Evolutionary conservation across 2,329 filamentous ascomycete species (phyloP).

Genomic region (Didymosphaeria variabile): DNA sequence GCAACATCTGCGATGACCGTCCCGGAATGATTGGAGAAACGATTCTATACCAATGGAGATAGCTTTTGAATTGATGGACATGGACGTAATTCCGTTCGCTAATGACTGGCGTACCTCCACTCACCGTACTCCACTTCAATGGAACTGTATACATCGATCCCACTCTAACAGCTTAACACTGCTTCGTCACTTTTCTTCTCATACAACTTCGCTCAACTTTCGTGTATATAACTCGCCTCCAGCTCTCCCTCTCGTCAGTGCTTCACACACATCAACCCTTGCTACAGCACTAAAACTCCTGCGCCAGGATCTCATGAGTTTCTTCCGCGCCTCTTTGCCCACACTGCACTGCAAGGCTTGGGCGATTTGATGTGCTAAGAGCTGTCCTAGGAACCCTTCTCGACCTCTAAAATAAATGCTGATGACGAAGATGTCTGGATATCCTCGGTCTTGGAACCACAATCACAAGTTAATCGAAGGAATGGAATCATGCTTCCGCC

Average conservation of each 20-base stretch:
- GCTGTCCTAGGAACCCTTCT: too few species aligned
- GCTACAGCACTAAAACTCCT: not conserved
- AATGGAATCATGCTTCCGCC: too few species aligned
- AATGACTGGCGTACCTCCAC: not conserved
- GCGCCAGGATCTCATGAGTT: too few species aligned
- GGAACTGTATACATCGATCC: not conserved
- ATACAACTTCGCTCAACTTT: not conserved
- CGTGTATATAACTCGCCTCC: not conserved
- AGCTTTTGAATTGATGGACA: not conserved
- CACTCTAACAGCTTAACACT: not conserved
- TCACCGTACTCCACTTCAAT: not conserved
- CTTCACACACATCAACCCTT: not conserved
- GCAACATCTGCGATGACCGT: not conserved
- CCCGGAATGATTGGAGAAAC: not conserved
- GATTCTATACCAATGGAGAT: not conserved
- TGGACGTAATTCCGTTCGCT: not conserved
- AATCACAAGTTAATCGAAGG: too few species aligned
- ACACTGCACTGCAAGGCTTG: too few species aligned
- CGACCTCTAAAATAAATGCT: too few species aligned
- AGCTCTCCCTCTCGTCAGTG: not conserved
- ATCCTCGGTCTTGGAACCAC: too few species aligned
- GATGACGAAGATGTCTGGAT: too few species aligned
- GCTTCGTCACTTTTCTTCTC: not conserved
- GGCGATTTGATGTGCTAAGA: too few species aligned
- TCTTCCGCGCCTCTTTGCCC: too few species aligned